These are phyloP conservation scores for Torulaspora franciscae DNA, from an alignment of 805 yeast genomes.

Conservation along the genomic window DNA sequence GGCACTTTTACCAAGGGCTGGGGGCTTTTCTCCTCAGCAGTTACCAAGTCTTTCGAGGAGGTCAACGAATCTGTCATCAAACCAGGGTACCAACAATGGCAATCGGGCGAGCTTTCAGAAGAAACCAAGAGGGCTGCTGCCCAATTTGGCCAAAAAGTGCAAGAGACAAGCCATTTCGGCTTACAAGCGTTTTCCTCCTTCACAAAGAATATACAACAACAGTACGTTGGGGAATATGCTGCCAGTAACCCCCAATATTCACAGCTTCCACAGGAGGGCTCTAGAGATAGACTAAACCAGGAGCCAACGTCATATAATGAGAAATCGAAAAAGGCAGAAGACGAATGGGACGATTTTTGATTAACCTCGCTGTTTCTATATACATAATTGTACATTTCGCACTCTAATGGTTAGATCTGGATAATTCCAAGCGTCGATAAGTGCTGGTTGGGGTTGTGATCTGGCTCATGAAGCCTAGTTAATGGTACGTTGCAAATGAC, in stretches of 20 bases:
- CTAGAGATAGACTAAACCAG: constrained; percentile 4
- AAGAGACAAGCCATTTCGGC: constrained; percentile 77
- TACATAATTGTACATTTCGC: background rate
- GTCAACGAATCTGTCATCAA: constrained; percentile 85
- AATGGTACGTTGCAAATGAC: background rate
- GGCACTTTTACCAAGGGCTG: constrained; percentile 92
- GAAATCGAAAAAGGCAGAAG: constrained; percentile 47
- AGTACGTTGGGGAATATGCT: constrained; percentile 32
- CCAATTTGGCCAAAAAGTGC: constrained; percentile 92
- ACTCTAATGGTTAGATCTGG: background rate
- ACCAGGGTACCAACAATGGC: constrained; percentile 80
- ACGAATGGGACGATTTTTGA: constrained; percentile 66
- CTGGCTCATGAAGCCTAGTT: background rate
- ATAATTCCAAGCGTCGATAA: background rate
- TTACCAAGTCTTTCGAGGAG: constrained; percentile 75
- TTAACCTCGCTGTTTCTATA: background rate
- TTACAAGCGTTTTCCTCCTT: constrained; percentile 59
- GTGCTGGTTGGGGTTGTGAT: background rate
- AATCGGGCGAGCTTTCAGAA: constrained; percentile 62
- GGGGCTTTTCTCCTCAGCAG: constrained; percentile 86
- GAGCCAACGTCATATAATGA: constrained; percentile 44
- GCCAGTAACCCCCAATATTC: constrained; percentile 35
- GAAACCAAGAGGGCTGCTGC: constrained; percentile 92
- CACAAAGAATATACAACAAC: constrained; percentile 42
- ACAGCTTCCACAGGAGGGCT: constrained; percentile 36